Conservation (phyloP, 2,329 filamentous ascomycete genomes). For the Ophiostoma sp. region DNA sequence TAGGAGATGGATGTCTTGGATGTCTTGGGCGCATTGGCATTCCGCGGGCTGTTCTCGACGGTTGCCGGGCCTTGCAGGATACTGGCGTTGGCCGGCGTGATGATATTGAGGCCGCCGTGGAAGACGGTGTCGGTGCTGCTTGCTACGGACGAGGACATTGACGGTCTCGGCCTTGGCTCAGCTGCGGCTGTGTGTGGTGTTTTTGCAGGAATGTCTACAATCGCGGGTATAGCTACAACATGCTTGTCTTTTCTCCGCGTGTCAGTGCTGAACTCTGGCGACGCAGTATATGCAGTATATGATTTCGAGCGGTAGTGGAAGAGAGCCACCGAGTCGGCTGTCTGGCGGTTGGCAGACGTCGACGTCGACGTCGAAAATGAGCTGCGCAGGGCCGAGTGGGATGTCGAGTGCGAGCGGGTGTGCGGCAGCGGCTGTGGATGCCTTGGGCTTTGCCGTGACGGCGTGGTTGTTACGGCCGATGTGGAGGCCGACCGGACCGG, state of each 20-base stretch:
- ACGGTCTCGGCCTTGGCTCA: neutral
- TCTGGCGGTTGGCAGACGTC: conserved; percentile 34
- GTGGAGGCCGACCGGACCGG: neutral
- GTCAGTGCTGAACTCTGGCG: neutral
- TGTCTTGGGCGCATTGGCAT: neutral
- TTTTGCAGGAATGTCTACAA: neutral
- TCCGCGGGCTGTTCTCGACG: neutral
- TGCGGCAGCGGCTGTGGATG: neutral
- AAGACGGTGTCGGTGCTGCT: neutral
- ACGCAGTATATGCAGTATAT: neutral
- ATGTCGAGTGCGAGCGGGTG: neutral
- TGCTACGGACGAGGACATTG: neutral
- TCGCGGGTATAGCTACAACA: neutral
- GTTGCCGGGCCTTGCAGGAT: conserved; percentile 6
- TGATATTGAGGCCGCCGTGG: conserved; percentile 12
- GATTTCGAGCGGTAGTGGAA: conserved; percentile 4
- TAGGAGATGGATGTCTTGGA: conserved; percentile 37
- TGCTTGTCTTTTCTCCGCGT: neutral
- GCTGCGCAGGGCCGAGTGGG: conserved; percentile 1
- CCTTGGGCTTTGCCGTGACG: neutral
- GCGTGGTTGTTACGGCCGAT: neutral
- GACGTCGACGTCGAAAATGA: conserved; percentile 36
- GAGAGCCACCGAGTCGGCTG: neutral
- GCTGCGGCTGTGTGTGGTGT: neutral
- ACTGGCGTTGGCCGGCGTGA: neutral